Evolutionary conservation across 2,329 filamentous ascomycete species (phyloP).

Genomic region (Juglanconis juglandina): DNA sequence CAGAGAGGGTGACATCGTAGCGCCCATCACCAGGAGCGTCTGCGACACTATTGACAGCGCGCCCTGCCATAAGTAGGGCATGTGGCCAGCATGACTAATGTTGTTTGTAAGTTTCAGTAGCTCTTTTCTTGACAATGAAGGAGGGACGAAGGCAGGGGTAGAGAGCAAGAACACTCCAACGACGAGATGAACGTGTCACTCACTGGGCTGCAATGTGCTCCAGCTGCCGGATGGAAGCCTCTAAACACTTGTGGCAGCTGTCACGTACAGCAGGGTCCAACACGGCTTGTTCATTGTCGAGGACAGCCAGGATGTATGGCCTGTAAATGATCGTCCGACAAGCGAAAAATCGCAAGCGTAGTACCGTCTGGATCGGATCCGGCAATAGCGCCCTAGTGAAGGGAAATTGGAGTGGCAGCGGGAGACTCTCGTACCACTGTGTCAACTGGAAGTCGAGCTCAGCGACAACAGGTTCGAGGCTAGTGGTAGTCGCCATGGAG

Average conservation of each 20-base stretch:
- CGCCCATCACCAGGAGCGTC: slow-evolving; percentile 77
- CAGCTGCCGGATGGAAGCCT: slow-evolving; percentile 74
- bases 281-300: slow-evolving; percentile 72
- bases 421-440: slow-evolving; percentile 81
- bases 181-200: slow-evolving; percentile 31
- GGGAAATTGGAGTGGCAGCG: slow-evolving; percentile 71
- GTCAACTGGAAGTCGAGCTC: slow-evolving; percentile 79
- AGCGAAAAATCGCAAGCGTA: slow-evolving; percentile 77
- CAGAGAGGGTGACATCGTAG: slow-evolving; percentile 73
- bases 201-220: slow-evolving; percentile 76
- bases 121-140: slow-evolving; percentile 1
- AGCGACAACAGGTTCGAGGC: slow-evolving; percentile 72
- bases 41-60: slow-evolving; percentile 80
- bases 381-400: slow-evolving; percentile 64
- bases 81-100: slow-evolving; percentile 70
- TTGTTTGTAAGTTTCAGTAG: not conserved
- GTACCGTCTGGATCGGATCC: slow-evolving; percentile 74
- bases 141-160: not conserved
- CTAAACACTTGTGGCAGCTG: slow-evolving; percentile 76
- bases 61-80: slow-evolving; percentile 84
- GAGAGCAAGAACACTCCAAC: not conserved
- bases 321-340: slow-evolving; percentile 84
- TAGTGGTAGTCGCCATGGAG: slow-evolving; percentile 66
- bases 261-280: slow-evolving; percentile 71
- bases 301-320: slow-evolving; percentile 75